Conservation (phyloP, 1,139 yeast genomes). For the Diutina ranongensis region DNA sequence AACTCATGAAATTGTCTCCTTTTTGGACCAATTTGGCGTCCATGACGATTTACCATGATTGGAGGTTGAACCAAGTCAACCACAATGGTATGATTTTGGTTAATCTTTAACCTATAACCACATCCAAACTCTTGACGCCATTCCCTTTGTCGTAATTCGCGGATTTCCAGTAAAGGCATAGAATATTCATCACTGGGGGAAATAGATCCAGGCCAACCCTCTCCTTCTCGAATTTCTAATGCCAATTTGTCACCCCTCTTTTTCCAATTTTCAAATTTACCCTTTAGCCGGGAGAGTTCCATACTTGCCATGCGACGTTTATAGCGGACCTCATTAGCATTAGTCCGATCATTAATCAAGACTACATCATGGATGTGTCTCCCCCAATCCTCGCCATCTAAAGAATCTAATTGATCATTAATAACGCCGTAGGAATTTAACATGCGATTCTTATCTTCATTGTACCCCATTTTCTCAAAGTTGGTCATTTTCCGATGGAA, state of each 20-base stretch:
- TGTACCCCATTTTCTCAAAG: background rate
- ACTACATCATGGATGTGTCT: slow-evolving; percentile 1
- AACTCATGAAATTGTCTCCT: background rate
- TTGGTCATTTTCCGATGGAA: background rate
- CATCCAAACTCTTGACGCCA: background rate
- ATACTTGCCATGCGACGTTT: background rate
- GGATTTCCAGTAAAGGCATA: background rate
- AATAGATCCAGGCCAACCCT: slow-evolving; percentile 2
- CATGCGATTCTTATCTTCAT: background rate
- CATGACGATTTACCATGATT: background rate
- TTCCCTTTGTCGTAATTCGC: background rate
- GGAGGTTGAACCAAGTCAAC: background rate
- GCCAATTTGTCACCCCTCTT: background rate
- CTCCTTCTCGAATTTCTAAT: background rate
- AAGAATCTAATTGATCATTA: background rate
- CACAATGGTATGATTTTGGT: background rate
- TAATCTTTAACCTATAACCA: background rate
- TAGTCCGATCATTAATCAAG: background rate
- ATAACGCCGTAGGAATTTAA: background rate
- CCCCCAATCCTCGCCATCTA: background rate
- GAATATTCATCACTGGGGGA: background rate
- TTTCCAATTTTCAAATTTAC: background rate
- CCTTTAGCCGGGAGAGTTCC: background rate
- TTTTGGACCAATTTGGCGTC: background rate
- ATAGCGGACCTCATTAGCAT: background rate